Base-by-base conservation (phyloP, 2,329 filamentous ascomycete species). In the Aspergillus novoparasiticus region DNA sequence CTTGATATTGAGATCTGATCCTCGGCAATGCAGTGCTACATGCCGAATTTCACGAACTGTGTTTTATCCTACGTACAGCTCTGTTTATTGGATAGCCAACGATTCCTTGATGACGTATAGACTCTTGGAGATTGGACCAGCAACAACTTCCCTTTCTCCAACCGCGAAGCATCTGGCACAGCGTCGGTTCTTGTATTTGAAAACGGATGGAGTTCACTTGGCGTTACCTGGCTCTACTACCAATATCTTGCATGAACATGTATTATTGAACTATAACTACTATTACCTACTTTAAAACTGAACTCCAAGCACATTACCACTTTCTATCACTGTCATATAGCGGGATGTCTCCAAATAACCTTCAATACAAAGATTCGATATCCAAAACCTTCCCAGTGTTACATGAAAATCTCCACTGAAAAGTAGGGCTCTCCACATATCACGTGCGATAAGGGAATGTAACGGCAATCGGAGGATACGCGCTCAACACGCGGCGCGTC, bases 1-100 rank as follows among this genome's bases (percentile, higher is more conserved):
- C 93, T 98, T 75, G 94, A 98, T 70, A 89, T 97, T 71, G 93
- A 96, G 69, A 92, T 96, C 70, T 92, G 82, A 55, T 39, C 30
- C n/a, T 21, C 30, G n/a, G 32, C 51, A 9, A 12, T 12, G 32
- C 11, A 16, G n/a, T 34, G 30, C 51, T 39, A 36, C 30, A 19
- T 19, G 26, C 32, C 30, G 51, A 39, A 26, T n/a, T 39, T 39
- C 51, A 55, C 6, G 51, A 55, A 39, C 19, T 55, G 32, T 55
- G 21, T 26, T 55, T 55, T 60, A 30, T 60, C 41, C 57, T 21
- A 11, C 34, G 26, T 8, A 39, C 36, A 48, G 46, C 55, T 21
- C 32, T 55, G 32, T 21, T 39, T 36, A 55, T 55, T 55, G 51
- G 51, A 21, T 45, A 16, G n/a, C 51, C 51, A 36, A 55, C 51